A percentile compares a stretch with the other conserved stretches of the same genome.
These are phyloP conservation scores for Juglanconis juglandina DNA, from an alignment of 2,329 filamentous ascomycete genomes.

Conservation along the genomic window DNA sequence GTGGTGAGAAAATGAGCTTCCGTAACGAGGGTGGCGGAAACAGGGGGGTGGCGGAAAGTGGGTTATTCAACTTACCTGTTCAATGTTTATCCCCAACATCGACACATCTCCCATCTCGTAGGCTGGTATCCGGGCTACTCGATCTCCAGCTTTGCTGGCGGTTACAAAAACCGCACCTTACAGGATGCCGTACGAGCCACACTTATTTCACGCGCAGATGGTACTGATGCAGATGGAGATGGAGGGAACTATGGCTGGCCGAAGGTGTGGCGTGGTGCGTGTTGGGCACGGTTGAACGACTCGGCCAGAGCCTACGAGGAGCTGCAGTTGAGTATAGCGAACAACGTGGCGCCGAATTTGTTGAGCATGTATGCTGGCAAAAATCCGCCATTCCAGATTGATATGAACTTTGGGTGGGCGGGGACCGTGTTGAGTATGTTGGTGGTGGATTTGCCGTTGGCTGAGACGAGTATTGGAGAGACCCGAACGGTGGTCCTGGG, in stretches of 20 bases:
- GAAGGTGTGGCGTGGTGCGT: conserved; percentile 55
- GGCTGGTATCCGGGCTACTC: conserved; percentile 55
- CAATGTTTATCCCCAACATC: conserved; percentile 30
- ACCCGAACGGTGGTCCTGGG: conserved; percentile 40
- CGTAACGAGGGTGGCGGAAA: too few species aligned
- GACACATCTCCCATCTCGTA: conserved; percentile 53
- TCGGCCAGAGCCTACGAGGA: conserved; percentile 46
- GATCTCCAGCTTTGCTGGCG: conserved; percentile 39
- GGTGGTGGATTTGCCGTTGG: conserved; percentile 43
- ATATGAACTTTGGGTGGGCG: conserved; percentile 53
- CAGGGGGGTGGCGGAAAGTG: too few species aligned
- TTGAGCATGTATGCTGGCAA: conserved; percentile 48
- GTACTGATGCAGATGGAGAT: conserved; percentile 8
- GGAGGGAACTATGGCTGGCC: conserved; percentile 50
- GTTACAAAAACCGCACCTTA: conserved; percentile 41
- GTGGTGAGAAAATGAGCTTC: too few species aligned
- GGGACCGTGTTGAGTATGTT: conserved; percentile 50
- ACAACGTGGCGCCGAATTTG: conserved; percentile 49
- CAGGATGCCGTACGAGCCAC: conserved; percentile 43
- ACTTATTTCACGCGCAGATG: conserved; percentile 28
- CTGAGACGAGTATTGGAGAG: conserved; percentile 18
- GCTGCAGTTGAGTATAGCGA: conserved; percentile 43
- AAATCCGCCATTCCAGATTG: conserved; percentile 53
- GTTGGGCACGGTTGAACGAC: conserved; percentile 53
- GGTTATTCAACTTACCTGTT: too few species aligned